Conservation (phyloP, 768 basidiomycete genomes). For the Russula griseocarnosa region DNA sequence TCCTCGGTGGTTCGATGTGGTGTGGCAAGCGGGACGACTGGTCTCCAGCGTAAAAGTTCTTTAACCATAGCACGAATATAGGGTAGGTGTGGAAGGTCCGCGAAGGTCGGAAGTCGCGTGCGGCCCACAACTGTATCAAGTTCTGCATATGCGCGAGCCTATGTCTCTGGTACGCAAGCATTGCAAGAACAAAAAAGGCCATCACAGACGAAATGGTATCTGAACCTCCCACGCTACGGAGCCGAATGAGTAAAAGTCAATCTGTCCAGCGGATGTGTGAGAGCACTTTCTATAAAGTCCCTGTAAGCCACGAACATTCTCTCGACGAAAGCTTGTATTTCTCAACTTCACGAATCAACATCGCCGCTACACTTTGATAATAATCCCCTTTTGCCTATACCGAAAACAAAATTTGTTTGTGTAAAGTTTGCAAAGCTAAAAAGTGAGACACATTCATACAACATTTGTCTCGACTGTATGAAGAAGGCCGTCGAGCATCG, state of each 20-base stretch:
- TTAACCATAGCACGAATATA: conserved; percentile 2
- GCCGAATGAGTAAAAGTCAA: background rate
- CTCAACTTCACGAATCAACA: conserved; percentile 1
- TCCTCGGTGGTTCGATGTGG: background rate
- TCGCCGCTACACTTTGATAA: conserved; percentile 8
- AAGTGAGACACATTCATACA: background rate
- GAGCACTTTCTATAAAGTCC: conserved; percentile 10
- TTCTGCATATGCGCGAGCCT: background rate
- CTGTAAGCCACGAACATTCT: conserved; percentile 19
- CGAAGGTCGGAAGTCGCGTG: background rate
- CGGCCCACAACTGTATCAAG: background rate
- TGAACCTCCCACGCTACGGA: background rate
- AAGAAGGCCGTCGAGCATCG: conserved; percentile 9
- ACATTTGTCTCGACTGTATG: background rate
- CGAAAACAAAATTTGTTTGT: background rate
- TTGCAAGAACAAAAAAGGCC: background rate
- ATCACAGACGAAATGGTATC: too few species aligned
- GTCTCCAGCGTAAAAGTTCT: background rate
- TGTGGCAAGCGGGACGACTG: background rate
- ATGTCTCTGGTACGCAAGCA: conserved; percentile 3
- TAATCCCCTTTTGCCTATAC: conserved; percentile 8
- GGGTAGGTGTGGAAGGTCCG: background rate
- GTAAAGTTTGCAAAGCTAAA: background rate
- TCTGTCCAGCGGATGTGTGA: too few species aligned
- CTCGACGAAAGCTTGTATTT: background rate